Percentiles rank a stretch among this genome's conserved stretches.
Conservation (phyloP, 1,284 basidiomycete species). For the Vanrija pseudolonga region DNA sequence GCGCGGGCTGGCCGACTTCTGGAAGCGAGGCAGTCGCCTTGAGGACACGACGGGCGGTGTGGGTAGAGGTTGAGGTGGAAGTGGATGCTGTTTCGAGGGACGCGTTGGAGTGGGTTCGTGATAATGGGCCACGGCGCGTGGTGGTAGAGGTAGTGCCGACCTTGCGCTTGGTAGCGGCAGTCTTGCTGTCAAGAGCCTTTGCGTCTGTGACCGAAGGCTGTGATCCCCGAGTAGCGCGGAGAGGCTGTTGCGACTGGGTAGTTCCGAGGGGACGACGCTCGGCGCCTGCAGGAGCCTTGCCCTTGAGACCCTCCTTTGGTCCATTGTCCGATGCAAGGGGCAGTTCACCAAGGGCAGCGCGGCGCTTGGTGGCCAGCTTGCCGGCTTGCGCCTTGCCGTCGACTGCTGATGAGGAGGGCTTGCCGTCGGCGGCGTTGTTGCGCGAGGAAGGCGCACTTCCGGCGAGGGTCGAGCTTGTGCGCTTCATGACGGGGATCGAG, state of each 20-base stretch:
- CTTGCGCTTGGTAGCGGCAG: slow-evolving; percentile 29
- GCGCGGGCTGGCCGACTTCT: slow-evolving; percentile 23
- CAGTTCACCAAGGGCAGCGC: slow-evolving; percentile 46
- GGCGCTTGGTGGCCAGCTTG: slow-evolving; percentile 18
- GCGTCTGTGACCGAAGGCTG: background rate
- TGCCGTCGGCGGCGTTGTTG: slow-evolving; percentile 10
- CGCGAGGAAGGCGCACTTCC: slow-evolving; percentile 10
- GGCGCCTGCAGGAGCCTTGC: slow-evolving; percentile 6
- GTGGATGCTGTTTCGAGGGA: slow-evolving; percentile 4
- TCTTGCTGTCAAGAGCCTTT: slow-evolving; percentile 16
- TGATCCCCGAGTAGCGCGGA: slow-evolving; percentile 5
- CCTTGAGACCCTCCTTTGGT: slow-evolving; percentile 13
- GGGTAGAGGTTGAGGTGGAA: slow-evolving; percentile 10
- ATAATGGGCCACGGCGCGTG: slow-evolving; percentile 6
- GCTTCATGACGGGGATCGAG: slow-evolving; percentile 41
- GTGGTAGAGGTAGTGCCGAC: slow-evolving; percentile 10
- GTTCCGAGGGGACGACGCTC: slow-evolving; percentile 27
- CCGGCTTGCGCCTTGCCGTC: background rate
- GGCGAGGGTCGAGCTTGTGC: slow-evolving; percentile 19
- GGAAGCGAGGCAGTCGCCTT: slow-evolving; percentile 20
- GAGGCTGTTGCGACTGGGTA: slow-evolving; percentile 11
- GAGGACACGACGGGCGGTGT: slow-evolving; percentile 5
- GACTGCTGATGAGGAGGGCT: slow-evolving; percentile 1
- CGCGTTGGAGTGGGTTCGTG: background rate
- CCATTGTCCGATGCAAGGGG: slow-evolving; percentile 25